Evolutionary conservation across 768 basidiomycete genomes (phyloP), one percentile per base, ranked within the genome.

Genomic region (Macrolepiota fuliginosa): DNA sequence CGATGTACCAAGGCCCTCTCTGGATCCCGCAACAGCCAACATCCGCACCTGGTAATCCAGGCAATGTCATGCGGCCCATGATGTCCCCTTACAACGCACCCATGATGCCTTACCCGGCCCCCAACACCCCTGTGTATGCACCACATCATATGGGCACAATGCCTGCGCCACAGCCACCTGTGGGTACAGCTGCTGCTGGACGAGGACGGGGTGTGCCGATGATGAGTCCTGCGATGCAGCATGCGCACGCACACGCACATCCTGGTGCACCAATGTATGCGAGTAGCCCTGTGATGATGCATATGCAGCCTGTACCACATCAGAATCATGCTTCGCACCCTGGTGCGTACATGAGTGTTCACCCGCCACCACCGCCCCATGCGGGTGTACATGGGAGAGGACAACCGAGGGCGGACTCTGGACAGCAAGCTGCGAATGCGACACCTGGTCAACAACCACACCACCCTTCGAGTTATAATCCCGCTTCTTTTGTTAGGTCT

Each of bases 181-280:
- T 68, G 76, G 27, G 71, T 75, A 24, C 76, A 75, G 61, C 76
- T 74, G 37, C 80, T 76, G 61, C 80, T 77, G 61, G 76, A 71
- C 57, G 74, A 71, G 37, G 71, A 22, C 85, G 84, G 25, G 79
- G 76, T 55, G 75, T 89, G 74, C 72, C 83, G 13, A 74, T 89
- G 71, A 83, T 91, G 74, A 91, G 89, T 69, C 91, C 91, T n/a
- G 83, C 82, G n/a, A 79, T 90, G 76, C 73, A 83, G 36, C 83
- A 83, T 70, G 81, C 84, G 12, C 74, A 77, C 22, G 74, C 80
- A 32, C 83, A 82, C 69, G 80, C 84, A n/a, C 83, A 82, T 69
- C 80, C 84, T n/a, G 75, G 76, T 24, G 74, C 81, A 55, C 70
- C 79, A 15, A 86, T 91, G 82, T 91, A 90, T 71, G 80, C 78